phyloP scores from a whole-genome alignment of 257 asterid species.

The Solanum chmielewskii region DNA sequence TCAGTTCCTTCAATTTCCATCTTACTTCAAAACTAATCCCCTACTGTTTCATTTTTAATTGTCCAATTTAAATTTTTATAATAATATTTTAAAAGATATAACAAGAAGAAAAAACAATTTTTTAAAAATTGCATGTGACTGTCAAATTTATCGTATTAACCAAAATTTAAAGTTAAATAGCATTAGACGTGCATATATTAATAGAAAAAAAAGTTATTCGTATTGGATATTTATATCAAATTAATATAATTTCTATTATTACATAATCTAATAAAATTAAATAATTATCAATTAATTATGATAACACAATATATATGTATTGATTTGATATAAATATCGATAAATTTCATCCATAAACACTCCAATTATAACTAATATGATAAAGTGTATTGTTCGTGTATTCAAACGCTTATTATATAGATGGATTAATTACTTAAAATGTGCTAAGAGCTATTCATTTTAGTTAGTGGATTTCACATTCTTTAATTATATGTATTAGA shows the following conservation, averaged over 20 bases:
- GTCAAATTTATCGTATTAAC: neutral
- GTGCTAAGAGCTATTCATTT: neutral
- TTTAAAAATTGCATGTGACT: neutral
- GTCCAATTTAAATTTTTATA: neutral
- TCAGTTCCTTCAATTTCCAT: neutral
- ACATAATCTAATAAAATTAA: too few species aligned
- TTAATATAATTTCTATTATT: too few species aligned
- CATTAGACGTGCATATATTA: too few species aligned
- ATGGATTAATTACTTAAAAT: neutral
- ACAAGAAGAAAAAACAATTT: too few species aligned
- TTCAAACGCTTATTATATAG: neutral
- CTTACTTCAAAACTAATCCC: neutral
- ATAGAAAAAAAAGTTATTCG: too few species aligned
- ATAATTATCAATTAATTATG: too few species aligned
- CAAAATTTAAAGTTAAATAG: neutral
- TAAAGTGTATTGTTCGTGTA: neutral
- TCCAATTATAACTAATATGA: too few species aligned
- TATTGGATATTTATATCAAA: fast-evolving
- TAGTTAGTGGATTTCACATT: neutral
- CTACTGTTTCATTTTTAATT: neutral
- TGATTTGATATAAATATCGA: fast-evolving
- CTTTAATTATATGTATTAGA: neutral
- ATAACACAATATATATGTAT: too few species aligned
- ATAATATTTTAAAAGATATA: too few species aligned
- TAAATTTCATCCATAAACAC: too few species aligned